Evolutionary conservation across 2,329 filamentous ascomycete genomes (phyloP), one percentile per base, ranked within the genome.

Genomic region (Phaeosphaeriaceae sp.): DNA sequence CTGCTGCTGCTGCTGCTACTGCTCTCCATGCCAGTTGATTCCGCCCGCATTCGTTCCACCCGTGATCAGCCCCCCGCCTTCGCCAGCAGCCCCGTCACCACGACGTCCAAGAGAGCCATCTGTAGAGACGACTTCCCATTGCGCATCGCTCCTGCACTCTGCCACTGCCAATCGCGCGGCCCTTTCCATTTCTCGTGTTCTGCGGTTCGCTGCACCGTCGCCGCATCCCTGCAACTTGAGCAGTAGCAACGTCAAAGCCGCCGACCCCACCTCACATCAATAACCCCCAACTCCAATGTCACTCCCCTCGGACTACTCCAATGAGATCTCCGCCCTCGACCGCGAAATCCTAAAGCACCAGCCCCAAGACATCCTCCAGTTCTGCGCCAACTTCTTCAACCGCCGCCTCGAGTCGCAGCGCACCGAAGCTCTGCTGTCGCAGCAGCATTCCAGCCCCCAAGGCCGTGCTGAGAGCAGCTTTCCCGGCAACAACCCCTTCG

Each of bases 401-500:
- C 83, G 82, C 74, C 87, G 87, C 72, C 86, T 91, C 71, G 86
- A 88, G 76, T 83, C 84, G 73, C 87, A 91, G 82, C 86, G 87
- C 72, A 80, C 83, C 70, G 81, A 85, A 74, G 83, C 85, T 76
- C 77, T 85, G 70, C 79, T 83, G 67, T 79, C 77, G 65, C 78
- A 81, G 75, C 79, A 81, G 72, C 78, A 81, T 78, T 80, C 79
- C 75, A 77, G 64, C 70, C 72, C 73, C 58, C 72, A 76, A 60
- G 77, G 75, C 72, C 73, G 75, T 73, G 89, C 92, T 67, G 88
- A 89, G 77, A 89, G 86, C 72, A 88, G 83, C 71, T 95, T 96
- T 79, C 91, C 90, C 58, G 93, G 91, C 78, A 84, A 83, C 78
- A 95, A 94, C 79, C 92, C 91, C 35, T 94, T 94, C 70, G 89